These are phyloP conservation scores for Gossypium bickii DNA, from an alignment of 345 rosid species.

Conservation along the genomic window DNA sequence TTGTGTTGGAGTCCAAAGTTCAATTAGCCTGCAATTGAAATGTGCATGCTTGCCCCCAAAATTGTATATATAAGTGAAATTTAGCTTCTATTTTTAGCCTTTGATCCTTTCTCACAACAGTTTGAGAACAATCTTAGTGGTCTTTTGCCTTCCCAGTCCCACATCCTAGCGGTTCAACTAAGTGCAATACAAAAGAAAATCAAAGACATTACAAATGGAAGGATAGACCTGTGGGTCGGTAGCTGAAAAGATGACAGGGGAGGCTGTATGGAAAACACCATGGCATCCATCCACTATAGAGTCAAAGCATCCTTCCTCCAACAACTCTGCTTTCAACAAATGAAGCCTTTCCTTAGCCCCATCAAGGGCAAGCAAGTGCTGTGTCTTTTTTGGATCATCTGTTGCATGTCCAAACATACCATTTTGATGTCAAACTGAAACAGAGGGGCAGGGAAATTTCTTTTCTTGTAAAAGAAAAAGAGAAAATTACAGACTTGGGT, in stretches of 20 bases:
- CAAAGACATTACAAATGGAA: background rate
- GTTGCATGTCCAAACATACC: background rate
- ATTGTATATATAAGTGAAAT: background rate
- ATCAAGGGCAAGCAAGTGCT: conserved; percentile 29
- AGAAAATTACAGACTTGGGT: conserved; percentile 22
- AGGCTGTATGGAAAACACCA: conserved; percentile 38
- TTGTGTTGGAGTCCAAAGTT: background rate
- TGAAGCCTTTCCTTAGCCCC: conserved; percentile 41
- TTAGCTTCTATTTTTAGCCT: background rate
- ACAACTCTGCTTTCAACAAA: conserved; percentile 26
- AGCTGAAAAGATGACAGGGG: conserved; percentile 16
- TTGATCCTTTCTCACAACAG: background rate
- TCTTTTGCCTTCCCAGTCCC: background rate
- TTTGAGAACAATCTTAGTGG: background rate
- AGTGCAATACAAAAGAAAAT: background rate
- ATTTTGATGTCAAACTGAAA: background rate
- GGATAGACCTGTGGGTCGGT: conserved; percentile 3
- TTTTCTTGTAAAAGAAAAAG: background rate
- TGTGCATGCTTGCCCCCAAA: background rate
- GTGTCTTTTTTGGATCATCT: conserved; percentile 31
- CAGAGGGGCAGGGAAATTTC: background rate
- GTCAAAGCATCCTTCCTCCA: conserved; percentile 34
- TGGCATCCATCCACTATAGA: conserved; percentile 30
- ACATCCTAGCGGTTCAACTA: background rate
- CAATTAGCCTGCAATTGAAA: background rate